A percentile compares a stretch with the other conserved stretches of the same genome.
Evolutionary conservation across 768 basidiomycete species (phyloP).

Genomic region (Hemileccinum rubropunctum): DNA sequence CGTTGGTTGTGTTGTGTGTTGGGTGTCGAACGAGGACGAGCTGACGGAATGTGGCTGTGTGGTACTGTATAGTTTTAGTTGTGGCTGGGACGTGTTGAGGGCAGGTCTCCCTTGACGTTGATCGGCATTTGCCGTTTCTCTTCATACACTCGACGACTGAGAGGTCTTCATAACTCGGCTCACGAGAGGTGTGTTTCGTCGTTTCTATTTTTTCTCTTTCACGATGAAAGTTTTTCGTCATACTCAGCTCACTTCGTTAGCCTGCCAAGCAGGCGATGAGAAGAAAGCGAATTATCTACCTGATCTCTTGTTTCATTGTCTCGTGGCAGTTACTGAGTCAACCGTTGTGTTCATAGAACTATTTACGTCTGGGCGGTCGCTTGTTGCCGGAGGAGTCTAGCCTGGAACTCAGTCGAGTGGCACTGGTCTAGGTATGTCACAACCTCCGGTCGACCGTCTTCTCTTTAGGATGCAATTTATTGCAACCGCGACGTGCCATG

Average conservation of each 20-base stretch:
- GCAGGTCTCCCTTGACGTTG: constrained; percentile 11
- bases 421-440: constrained; percentile 13
- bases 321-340: neutral
- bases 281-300: constrained; percentile 43
- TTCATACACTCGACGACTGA: too few species aligned
- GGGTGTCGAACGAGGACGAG: constrained; percentile 3
- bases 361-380: neutral
- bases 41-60: constrained; percentile 3
- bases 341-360: neutral
- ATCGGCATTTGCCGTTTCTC: constrained; percentile 8
- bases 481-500: constrained; percentile 53
- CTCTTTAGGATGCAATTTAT: constrained; percentile 44
- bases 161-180: too few species aligned
- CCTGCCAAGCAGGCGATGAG: constrained; percentile 47
- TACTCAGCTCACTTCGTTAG: constrained; percentile 73
- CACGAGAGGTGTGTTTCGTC: neutral
- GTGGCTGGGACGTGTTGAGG: constrained; percentile 28
- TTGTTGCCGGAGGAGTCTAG: neutral
- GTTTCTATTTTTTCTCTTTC: neutral
- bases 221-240: constrained; percentile 34
- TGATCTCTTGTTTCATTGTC: constrained; percentile 31
- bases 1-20: constrained; percentile 1
- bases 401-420: too few species aligned
- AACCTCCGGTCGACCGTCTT: neutral
- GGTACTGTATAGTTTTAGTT: constrained; percentile 30